Evolutionary conservation across 805 yeast genomes (phyloP).

Genomic region (Candida pseudofarinosa): DNA sequence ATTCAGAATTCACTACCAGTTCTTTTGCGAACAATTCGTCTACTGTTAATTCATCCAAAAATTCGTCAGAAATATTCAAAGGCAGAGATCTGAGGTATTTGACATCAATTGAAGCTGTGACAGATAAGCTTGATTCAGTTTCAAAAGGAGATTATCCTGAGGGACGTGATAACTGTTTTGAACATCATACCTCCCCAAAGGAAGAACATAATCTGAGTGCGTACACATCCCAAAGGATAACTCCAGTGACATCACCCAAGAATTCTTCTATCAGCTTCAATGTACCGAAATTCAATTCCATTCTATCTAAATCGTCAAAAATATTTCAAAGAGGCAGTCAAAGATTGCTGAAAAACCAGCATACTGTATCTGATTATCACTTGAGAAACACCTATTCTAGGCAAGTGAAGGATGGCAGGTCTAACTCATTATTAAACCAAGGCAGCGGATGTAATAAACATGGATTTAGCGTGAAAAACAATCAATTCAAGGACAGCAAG

Average conservation of each 20-base stretch:
- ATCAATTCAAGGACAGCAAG: not conserved
- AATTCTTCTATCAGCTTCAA: not conserved
- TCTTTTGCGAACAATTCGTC: not conserved
- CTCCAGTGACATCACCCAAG: not conserved
- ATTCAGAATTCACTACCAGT: not conserved
- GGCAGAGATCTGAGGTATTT: not conserved
- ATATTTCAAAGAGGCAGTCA: slow-evolving; percentile 21
- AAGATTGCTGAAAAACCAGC: slow-evolving; percentile 3
- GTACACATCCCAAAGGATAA: not conserved
- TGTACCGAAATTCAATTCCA: slow-evolving; percentile 16
- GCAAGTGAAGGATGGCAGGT: slow-evolving; percentile 30
- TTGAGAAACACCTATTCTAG: slow-evolving; percentile 27
- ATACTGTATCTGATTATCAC: slow-evolving; percentile 12
- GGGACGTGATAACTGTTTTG: not conserved
- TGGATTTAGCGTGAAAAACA: not conserved
- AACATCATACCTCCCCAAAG: not conserved
- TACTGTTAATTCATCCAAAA: not conserved
- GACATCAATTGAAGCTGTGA: slow-evolving; percentile 1
- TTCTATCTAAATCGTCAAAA: slow-evolving; percentile 23
- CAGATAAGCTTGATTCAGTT: not conserved
- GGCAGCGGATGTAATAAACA: not conserved
- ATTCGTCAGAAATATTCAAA: too few species aligned
- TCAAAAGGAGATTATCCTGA: slow-evolving; percentile 1
- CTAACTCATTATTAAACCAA: slow-evolving; percentile 23
- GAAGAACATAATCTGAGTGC: not conserved